These are phyloP conservation scores for Plicaturopsis crispa DNA, from an alignment of 768 basidiomycete species.

Conservation along the genomic window DNA sequence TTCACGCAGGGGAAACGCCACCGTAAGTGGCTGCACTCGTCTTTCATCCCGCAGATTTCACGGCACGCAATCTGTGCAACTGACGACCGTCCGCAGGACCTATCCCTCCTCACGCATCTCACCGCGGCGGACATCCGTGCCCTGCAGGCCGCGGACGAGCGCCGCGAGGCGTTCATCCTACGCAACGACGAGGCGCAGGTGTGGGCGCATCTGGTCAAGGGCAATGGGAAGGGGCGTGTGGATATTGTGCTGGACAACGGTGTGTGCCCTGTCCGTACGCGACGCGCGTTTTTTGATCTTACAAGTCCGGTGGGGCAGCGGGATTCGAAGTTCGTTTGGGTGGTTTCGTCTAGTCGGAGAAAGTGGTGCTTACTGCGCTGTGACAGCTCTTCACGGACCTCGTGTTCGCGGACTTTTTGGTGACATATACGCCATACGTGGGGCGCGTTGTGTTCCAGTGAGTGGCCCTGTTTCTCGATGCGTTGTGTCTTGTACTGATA, in stretches of 20 bases:
- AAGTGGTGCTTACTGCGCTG: not conserved
- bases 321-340: constrained; percentile 86
- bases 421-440: constrained; percentile 82
- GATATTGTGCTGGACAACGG: constrained; percentile 94
- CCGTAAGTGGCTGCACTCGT: constrained; percentile 35
- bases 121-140: constrained; percentile 75
- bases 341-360: no score
- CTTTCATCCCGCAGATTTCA: not conserved
- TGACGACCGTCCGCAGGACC: constrained; percentile 49
- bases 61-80: not conserved
- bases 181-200: constrained; percentile 71
- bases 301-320: constrained; percentile 36
- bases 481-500: not conserved
- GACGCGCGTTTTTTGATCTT: not conserved
- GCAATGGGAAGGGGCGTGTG: constrained; percentile 45
- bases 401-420: constrained; percentile 87
- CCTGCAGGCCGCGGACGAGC: constrained; percentile 74
- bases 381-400: constrained; percentile 84
- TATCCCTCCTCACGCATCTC: constrained; percentile 84
- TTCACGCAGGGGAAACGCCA: constrained; percentile 81
- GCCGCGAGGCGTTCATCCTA: constrained; percentile 73
- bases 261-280: constrained; percentile 25
- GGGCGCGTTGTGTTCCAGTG: constrained; percentile 87
- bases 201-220: constrained; percentile 62
- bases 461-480: constrained; percentile 20